A percentile compares a stretch with the other conserved stretches of the same genome.
Evolutionary conservation across 441 rosid species (phyloP).

Genomic region (Flueggea neowawraea): DNA sequence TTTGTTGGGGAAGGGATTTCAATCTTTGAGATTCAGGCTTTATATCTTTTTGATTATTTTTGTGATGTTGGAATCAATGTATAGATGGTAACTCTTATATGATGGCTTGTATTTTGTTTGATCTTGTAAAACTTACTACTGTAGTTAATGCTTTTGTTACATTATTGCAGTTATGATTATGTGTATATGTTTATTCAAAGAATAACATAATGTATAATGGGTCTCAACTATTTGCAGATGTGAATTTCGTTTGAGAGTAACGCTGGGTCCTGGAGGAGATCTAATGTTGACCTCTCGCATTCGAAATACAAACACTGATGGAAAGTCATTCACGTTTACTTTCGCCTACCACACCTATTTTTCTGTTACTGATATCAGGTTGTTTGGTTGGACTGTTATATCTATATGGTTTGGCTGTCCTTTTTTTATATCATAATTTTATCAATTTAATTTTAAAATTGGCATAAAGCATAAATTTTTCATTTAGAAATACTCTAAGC

Average conservation of each 20-base stretch:
- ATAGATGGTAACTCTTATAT: no score
- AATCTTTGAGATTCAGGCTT: no score
- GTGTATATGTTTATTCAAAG: background rate
- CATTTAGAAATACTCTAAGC: no score
- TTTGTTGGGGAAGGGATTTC: background rate
- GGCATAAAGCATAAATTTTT: no score
- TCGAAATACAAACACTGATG: slow-evolving; percentile 76
- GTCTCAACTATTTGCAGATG: slow-evolving; percentile 37
- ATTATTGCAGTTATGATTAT: background rate
- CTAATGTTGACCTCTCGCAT: slow-evolving; percentile 84
- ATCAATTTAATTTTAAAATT: no score
- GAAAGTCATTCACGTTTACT: slow-evolving; percentile 83
- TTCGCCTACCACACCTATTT: slow-evolving; percentile 91
- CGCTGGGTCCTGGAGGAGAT: slow-evolving; percentile 80
- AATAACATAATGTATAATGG: background rate
- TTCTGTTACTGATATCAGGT: slow-evolving; percentile 90
- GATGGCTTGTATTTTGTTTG: no score
- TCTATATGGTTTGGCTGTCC: background rate
- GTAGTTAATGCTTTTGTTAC: no score
- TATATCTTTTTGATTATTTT: no score
- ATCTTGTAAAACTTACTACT: no score
- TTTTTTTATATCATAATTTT: no score
- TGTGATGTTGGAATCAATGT: no score
- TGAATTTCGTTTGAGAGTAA: slow-evolving; percentile 81
- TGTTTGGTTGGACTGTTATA: background rate